Evolutionary conservation across 306 rosid species (phyloP).

Genomic region (Vigna radiata): DNA sequence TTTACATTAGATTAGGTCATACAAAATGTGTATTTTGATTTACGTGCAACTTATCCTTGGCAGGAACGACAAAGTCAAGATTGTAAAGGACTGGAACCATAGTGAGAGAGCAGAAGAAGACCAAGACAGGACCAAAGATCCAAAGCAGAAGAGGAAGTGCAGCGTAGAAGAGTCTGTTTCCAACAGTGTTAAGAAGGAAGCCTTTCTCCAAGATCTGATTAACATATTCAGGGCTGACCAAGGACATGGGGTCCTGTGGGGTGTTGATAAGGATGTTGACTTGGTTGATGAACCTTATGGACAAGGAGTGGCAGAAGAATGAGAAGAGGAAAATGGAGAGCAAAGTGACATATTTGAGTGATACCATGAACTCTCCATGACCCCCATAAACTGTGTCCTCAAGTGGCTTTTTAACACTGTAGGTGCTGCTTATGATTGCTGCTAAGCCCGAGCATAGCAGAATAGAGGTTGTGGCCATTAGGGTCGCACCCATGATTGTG

Average conservation of each 20-base stretch:
- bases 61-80: conserved; percentile 66
- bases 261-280: conserved; percentile 86
- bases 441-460: conserved; percentile 86
- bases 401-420: conserved; percentile 84
- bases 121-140: conserved; percentile 94
- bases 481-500: conserved; percentile 88
- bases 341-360: conserved; percentile 78
- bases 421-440: conserved; percentile 93
- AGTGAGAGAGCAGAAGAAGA: conserved; percentile 68
- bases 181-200: conserved; percentile 71
- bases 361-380: conserved; percentile 92
- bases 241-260: conserved; percentile 61
- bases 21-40: conserved; percentile 48
- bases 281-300: conserved; percentile 88
- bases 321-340: conserved; percentile 84
- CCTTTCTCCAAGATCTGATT: conserved; percentile 77
- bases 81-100: conserved; percentile 89
- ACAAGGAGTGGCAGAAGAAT: conserved; percentile 87
- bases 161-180: conserved; percentile 81
- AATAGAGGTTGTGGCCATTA: conserved; percentile 93
- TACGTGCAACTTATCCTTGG: conserved; percentile 38
- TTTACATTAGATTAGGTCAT: neutral
- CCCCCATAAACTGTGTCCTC: conserved; percentile 85
- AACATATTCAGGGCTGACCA: conserved; percentile 68
- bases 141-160: conserved; percentile 87